Evolutionary conservation across 257 asterid species (phyloP).

Genomic region (Solanum etuberosum): DNA sequence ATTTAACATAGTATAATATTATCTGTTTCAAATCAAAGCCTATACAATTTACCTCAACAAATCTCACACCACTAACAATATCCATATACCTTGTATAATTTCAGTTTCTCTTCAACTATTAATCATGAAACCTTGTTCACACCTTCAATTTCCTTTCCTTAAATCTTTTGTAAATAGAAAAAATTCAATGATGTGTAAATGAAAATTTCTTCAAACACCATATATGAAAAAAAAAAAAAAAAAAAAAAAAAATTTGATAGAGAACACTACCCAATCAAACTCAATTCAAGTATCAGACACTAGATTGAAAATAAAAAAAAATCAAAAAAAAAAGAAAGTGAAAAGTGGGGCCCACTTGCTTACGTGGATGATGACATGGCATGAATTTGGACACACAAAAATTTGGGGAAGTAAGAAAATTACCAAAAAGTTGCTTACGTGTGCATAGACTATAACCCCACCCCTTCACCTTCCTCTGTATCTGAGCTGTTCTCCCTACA

Average conservation of each 20-base stretch:
- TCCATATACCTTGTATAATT: not conserved
- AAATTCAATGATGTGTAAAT: not conserved
- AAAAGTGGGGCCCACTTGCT: not conserved
- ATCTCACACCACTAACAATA: not conserved
- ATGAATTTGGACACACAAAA: not conserved
- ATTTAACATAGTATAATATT: not conserved
- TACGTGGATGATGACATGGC: not conserved
- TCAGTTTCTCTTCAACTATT: not conserved
- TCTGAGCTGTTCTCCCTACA: not conserved
- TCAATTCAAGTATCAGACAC: not conserved
- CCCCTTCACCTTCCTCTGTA: not conserved
- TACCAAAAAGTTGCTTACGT: not conserved
- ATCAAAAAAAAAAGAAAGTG: too few relatives aligned
- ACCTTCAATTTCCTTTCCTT: not conserved
- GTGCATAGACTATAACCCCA: not conserved
- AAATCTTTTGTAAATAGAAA: not conserved
- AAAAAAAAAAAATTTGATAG: not conserved
- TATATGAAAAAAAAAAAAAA: not conserved
- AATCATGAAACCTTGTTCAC: not conserved
- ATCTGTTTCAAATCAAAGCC: not conserved
- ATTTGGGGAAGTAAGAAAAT: not conserved
- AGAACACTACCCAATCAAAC: not conserved
- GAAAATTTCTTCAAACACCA: not conserved
- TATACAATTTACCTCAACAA: fast-evolving
- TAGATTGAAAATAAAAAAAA: too few relatives aligned